These are phyloP conservation scores for Escallonia herrerae DNA, from an alignment of 129 eudicot genomes.

Conservation along the genomic window DNA sequence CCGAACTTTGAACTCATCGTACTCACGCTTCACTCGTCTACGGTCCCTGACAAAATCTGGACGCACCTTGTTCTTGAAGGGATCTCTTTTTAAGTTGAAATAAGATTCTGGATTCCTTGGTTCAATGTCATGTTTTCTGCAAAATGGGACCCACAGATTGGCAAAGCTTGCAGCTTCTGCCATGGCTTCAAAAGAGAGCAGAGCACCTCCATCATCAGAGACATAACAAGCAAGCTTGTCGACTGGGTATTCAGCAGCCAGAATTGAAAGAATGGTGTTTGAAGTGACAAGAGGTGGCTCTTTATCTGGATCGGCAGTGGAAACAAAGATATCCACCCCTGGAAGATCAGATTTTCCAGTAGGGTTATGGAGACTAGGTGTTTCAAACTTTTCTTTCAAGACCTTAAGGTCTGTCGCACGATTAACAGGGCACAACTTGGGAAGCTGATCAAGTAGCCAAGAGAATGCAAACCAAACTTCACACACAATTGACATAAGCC, in stretches of 20 bases:
- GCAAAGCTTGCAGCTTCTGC: conserved; percentile 78
- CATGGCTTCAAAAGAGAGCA: conserved; percentile 65
- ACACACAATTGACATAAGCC: conserved; percentile 56
- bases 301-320: conserved; percentile 74
- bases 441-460: conserved; percentile 69
- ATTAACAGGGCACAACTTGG: conserved; percentile 55
- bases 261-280: conserved; percentile 59
- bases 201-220: conserved; percentile 73
- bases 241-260: conserved; percentile 60
- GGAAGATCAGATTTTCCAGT: conserved; percentile 68
- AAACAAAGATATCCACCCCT: conserved; percentile 54
- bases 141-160: conserved; percentile 62
- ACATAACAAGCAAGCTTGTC: conserved; percentile 62
- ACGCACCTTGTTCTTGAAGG: conserved; percentile 52
- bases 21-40: conserved; percentile 54
- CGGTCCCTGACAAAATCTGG: conserved; percentile 69
- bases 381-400: conserved; percentile 54
- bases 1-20: conserved; percentile 68
- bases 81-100: conserved; percentile 50
- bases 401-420: conserved; percentile 55
- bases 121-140: conserved; percentile 58
- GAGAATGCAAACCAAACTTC: conserved; percentile 70
- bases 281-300: conserved; percentile 77
- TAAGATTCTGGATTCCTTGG: conserved; percentile 65
- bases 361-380: conserved; percentile 48